phyloP scores from a whole-genome alignment of 768 basidiomycete genomes.

The Phallus indusiatus region DNA sequence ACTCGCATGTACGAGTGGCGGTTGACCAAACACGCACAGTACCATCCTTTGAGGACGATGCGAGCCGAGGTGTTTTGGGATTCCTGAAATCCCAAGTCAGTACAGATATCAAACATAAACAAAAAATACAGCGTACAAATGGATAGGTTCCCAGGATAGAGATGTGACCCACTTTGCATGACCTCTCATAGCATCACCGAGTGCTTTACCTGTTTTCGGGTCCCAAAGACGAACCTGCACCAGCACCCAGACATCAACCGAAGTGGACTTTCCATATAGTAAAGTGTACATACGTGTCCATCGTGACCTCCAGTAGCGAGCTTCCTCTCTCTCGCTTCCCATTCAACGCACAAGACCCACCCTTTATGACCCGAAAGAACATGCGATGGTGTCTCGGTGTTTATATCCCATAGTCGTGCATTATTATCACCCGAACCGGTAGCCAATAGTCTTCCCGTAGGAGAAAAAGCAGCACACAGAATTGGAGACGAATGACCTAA shows the following conservation, averaged over 20 bases:
- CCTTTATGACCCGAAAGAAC: constrained; percentile 83
- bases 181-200: constrained; percentile 84
- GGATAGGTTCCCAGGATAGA: constrained; percentile 92
- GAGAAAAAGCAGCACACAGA: constrained; percentile 91
- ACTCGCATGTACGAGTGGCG: constrained; percentile 59
- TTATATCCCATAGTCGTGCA: constrained; percentile 88
- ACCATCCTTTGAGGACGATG: constrained; percentile 92
- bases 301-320: constrained; percentile 93
- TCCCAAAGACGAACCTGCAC: constrained; percentile 79
- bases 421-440: constrained; percentile 95
- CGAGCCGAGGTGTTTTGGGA: constrained; percentile 67
- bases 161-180: constrained; percentile 97
- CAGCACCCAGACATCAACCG: not conserved
- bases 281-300: constrained; percentile 54
- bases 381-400: constrained; percentile 86
- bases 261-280: not conserved
- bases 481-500: constrained; percentile 88
- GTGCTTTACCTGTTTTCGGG: constrained; percentile 79
- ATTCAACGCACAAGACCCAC: constrained; percentile 96
- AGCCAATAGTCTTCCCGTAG: constrained; percentile 82
- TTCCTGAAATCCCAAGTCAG: constrained; percentile 42
- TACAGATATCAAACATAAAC: not conserved
- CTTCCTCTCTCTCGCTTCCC: constrained; percentile 88
- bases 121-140: constrained; percentile 46
- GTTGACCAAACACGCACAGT: constrained; percentile 94